Base-by-base conservation (phyloP, 2,329 filamentous ascomycete genomes). In the Stenocarpella maydis region DNA sequence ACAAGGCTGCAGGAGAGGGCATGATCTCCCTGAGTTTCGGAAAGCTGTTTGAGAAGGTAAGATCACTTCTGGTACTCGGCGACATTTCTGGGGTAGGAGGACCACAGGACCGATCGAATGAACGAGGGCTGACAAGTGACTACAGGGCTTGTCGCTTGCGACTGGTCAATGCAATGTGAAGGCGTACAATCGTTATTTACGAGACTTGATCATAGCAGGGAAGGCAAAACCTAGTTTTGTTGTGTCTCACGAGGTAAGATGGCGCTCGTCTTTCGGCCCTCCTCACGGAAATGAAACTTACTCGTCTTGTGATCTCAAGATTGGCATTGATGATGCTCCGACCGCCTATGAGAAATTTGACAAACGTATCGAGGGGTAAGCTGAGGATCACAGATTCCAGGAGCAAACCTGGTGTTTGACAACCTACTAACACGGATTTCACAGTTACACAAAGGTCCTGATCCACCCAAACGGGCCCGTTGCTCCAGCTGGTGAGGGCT, bases 121-220 rank as follows among this genome's bases (percentile, higher is more conserved):
- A 55, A 12, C 17, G 53, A 26, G 37, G 34, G 34, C 28, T 21
- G 60, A 14, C 52, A 65, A 54, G 69, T 17, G 10, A 1, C 7
- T 0, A 31, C 19, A 88, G 86, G 88, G 88, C 1, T 80, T 91
- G 6, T 83, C 84, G 2, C 79, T 91, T 2, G 85, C 86, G 12
- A 89, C 87, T 3, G 88, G 89, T 0, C 88, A 91, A 75, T 91
- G 89, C 79, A 91, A 91, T 71, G 89, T 91, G 73, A 91, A 91
- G 78, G 81, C 85, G 0, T 91, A 91, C 78, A 91, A 91, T 75
- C 82, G 88, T 28, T 90, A 91, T 74, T 78, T 91, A 47, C 83
- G 89, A 15, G 89, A 91, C 71, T 80, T 92, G 74, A 91, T 91
- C 73, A 87, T 91, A 52, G 79, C 86, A 0, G 88, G 89, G 3